phyloP scores from a whole-genome alignment of 2,329 filamentous ascomycete genomes.

The Colletotrichum salicis region DNA sequence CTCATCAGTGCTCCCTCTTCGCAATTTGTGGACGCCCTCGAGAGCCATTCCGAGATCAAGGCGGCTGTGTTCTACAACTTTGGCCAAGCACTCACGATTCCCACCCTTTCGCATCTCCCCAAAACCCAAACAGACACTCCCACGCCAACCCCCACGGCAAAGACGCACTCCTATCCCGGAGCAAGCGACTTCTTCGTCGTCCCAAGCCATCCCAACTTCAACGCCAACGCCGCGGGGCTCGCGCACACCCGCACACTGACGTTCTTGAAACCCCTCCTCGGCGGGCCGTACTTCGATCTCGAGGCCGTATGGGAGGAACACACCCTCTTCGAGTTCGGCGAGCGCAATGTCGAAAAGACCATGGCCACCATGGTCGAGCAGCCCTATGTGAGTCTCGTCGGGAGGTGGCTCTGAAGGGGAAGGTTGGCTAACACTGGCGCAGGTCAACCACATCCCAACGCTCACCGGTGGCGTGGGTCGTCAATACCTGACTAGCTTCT shows the following conservation, averaged over 20 bases:
- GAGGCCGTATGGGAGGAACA: constrained; percentile 85
- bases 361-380: constrained; percentile 86
- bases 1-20: neutral
- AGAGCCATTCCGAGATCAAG: constrained; percentile 15
- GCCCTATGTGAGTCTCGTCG: constrained; percentile 71
- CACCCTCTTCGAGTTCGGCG: constrained; percentile 75
- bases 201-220: constrained; percentile 62
- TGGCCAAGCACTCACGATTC: constrained; percentile 12
- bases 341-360: constrained; percentile 75
- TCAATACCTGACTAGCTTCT: constrained; percentile 71
- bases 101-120: constrained; percentile 18
- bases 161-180: constrained; percentile 53
- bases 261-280: constrained; percentile 71
- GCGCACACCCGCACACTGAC: constrained; percentile 73
- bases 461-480: constrained; percentile 77
- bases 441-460: constrained; percentile 41
- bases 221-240: constrained; percentile 65
- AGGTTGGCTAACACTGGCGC: neutral
- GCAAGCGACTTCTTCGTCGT: constrained; percentile 54
- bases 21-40: neutral
- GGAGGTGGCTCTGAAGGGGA: neutral
- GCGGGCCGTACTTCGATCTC: constrained; percentile 77
- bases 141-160: neutral
- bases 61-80: constrained; percentile 31
- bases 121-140: neutral